Evolutionary conservation across 2,329 filamentous ascomycete species (phyloP).

Genomic region (Xylariales sp.): DNA sequence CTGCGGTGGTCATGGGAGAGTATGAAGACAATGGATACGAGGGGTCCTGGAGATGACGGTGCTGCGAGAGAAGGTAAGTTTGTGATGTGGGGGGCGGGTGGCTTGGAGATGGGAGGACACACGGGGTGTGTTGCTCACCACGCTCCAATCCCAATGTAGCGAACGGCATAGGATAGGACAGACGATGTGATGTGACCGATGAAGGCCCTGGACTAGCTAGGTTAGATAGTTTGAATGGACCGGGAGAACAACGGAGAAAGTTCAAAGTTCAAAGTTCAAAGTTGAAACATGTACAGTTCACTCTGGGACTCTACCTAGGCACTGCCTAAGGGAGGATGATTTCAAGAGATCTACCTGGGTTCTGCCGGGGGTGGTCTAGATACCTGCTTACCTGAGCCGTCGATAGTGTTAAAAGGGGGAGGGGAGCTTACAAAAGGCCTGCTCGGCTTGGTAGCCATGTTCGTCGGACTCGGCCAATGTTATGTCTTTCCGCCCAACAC

Average conservation of each 20-base stretch:
- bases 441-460: conserved; percentile 3
- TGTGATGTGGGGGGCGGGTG: neutral
- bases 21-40: neutral
- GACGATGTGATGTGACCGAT: conserved; percentile 9
- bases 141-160: conserved; percentile 1
- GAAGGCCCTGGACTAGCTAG: neutral
- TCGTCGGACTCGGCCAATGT: conserved; percentile 5
- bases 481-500: neutral
- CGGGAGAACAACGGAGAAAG: conserved; percentile 5
- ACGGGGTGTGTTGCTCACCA: neutral
- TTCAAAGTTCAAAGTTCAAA: no score
- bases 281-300: conserved; percentile 15
- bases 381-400: no score
- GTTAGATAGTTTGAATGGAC: neutral
- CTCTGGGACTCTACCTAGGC: neutral
- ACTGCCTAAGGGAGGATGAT: neutral
- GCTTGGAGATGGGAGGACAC: neutral
- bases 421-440: neutral
- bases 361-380: no score
- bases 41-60: neutral
- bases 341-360: no score
- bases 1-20: neutral
- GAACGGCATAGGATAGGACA: conserved; percentile 1
- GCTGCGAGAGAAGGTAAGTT: neutral
- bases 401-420: neutral